Base-by-base conservation (phyloP, 495 filamentous ascomycete genomes). In the Daldinia concentrica region DNA sequence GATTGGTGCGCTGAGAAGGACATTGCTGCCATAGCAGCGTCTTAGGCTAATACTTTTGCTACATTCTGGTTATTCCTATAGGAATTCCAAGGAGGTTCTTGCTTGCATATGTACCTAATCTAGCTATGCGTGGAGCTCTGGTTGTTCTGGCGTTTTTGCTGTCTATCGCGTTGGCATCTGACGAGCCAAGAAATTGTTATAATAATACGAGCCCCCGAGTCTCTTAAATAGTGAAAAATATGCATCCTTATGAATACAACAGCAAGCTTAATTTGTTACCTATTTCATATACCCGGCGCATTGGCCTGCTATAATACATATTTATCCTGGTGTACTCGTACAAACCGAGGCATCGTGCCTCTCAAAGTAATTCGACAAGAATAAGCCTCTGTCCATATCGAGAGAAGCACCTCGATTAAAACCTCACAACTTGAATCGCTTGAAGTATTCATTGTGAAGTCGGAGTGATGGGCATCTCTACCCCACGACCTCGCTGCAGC, bases 1-100 rank as follows among this genome's bases (percentile, higher is more conserved):
- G 79, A 86, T 30, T 98, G 94, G 95, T 97, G 93, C 92, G 76
- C 78, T n/a, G 73, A 77, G 62, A 84, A 89, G 62, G 82, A 86
- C 6, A 79, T 63, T 11, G 30, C 61, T 51, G 54, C 54, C 3
- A 58, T 58, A 58, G 54, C 54, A 3, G 54, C 54, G 9, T 57
- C 17, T 48, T 48, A 48, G 17, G 12, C 8, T 5, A 1, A 48
- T 9, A 3, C 4, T 41, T 7, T 41, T 17, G n/a, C 15, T 41
- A 14, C 12, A 12, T 36, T 14, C 8, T 12, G 32, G 0, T 34
- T 34, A 3, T 2, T 34, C 32, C 32, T 34, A 11, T 34, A 34
- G 11, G 32, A 8, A 34, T 34, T 34, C 2, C 8, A 34, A 34
- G 0, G 32, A 34, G 9, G 9, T 34, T 11, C 8, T 9, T 34